These are phyloP conservation scores for Tricholoma bakamatsutake DNA, from an alignment of 768 basidiomycete species.

Conservation along the genomic window DNA sequence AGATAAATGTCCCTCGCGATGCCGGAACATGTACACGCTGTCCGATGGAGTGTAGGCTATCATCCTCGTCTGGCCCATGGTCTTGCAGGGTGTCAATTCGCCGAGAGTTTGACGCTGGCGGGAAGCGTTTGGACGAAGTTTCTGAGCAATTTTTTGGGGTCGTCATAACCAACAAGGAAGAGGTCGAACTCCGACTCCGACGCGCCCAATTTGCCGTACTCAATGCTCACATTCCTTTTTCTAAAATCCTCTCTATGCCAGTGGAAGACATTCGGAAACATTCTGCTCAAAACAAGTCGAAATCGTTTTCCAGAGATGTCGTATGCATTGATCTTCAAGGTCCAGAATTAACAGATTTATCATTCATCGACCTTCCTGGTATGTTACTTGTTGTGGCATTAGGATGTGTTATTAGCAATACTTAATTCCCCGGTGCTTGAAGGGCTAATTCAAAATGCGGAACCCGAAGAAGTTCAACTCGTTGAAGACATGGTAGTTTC, in stretches of 20 bases:
- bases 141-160: constrained; percentile 11
- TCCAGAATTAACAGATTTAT: constrained; percentile 30
- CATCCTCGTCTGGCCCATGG: constrained; percentile 20
- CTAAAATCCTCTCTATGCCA: constrained; percentile 1
- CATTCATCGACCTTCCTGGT: constrained; percentile 37
- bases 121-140: constrained; percentile 16
- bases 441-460: constrained; percentile 49
- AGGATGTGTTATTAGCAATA: not conserved
- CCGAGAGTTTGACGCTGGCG: constrained; percentile 26
- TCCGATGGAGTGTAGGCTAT: constrained; percentile 30
- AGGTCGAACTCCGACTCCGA: constrained; percentile 38
- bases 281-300: constrained; percentile 1
- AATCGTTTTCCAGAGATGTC: constrained; percentile 34
- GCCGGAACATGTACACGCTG: constrained; percentile 18
- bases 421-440: not conserved
- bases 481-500: constrained; percentile 45
- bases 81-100: constrained; percentile 37
- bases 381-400: not conserved
- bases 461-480: constrained; percentile 34
- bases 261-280: constrained; percentile 22
- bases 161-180: constrained; percentile 25
- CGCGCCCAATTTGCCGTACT: constrained; percentile 30
- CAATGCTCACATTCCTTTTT: constrained; percentile 13
- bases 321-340: constrained; percentile 36
- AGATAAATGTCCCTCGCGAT: not conserved